phyloP scores from a whole-genome alignment of 768 basidiomycete species.

The Amanita inopinata region DNA sequence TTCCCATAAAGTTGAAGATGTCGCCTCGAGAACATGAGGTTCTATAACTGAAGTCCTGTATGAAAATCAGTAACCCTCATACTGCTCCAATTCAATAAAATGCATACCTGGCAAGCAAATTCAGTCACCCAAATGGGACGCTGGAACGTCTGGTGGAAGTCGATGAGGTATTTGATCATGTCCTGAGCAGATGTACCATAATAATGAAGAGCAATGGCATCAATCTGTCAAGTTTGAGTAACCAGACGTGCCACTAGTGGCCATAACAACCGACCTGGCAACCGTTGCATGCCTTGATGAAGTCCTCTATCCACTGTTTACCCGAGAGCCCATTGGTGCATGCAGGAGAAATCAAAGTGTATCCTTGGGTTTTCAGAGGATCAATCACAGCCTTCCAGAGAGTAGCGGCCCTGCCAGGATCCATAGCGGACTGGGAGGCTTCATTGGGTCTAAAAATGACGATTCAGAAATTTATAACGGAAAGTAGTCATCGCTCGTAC shows the following conservation, averaged over 20 bases:
- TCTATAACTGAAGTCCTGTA: conserved; percentile 46
- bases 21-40: conserved; percentile 29
- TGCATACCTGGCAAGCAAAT: conserved; percentile 51
- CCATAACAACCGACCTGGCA: conserved; percentile 37
- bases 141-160: conserved; percentile 34
- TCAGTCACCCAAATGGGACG: conserved; percentile 55
- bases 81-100: not conserved
- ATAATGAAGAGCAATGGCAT: conserved; percentile 53
- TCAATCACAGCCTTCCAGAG: conserved; percentile 57
- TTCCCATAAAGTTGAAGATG: conserved; percentile 38
- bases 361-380: conserved; percentile 47
- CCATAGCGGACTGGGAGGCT: conserved; percentile 49
- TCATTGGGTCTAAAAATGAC: conserved; percentile 53
- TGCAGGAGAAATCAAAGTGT: conserved; percentile 54
- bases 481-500: conserved; percentile 31
- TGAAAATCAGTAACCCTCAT: not conserved
- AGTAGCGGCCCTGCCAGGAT: conserved; percentile 33
- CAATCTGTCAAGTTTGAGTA: conserved; percentile 30
- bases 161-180: conserved; percentile 42
- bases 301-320: conserved; percentile 52
- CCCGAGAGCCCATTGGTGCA: conserved; percentile 53
- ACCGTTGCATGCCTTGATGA: conserved; percentile 40
- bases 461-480: conserved; percentile 1
- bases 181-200: conserved; percentile 45
- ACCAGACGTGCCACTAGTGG: not conserved